These are phyloP conservation scores for Sporothrix mexicana DNA, from an alignment of 2,329 filamentous ascomycete species.

Conservation along the genomic window DNA sequence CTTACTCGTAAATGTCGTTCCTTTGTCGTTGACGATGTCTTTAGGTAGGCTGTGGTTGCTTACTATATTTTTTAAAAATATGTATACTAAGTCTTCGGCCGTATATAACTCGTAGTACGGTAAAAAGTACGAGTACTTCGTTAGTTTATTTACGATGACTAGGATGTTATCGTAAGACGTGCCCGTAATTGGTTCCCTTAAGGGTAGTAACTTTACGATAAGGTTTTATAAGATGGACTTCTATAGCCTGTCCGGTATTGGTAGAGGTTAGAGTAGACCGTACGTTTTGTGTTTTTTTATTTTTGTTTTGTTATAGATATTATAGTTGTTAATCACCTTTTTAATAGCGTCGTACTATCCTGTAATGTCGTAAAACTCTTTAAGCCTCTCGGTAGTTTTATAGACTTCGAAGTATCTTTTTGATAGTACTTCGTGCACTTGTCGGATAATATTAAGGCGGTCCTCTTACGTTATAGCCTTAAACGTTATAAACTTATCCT, in stretches of 20 bases:
- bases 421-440: not conserved
- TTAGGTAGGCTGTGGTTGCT: no score
- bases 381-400: not conserved
- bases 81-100: no score
- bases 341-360: not conserved
- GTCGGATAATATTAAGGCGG: not conserved
- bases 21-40: no score
- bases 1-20: no score
- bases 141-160: not conserved
- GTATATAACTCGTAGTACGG: no score
- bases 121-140: not conserved
- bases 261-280: not conserved
- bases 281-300: no score
- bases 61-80: no score
- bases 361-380: not conserved
- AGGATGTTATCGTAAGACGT: not conserved
- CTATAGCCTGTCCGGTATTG: not conserved
- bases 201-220: not conserved
- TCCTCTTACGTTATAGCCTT: not conserved
- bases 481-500: not conserved
- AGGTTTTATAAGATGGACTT: not conserved
- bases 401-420: not conserved
- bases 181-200: not conserved
- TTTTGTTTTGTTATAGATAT: no score
- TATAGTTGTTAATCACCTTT: no score